A percentile compares a stretch with the other conserved stretches of the same genome.
Evolutionary conservation across 768 basidiomycete genomes (phyloP).

Genomic region (Heimioporus sp.): DNA sequence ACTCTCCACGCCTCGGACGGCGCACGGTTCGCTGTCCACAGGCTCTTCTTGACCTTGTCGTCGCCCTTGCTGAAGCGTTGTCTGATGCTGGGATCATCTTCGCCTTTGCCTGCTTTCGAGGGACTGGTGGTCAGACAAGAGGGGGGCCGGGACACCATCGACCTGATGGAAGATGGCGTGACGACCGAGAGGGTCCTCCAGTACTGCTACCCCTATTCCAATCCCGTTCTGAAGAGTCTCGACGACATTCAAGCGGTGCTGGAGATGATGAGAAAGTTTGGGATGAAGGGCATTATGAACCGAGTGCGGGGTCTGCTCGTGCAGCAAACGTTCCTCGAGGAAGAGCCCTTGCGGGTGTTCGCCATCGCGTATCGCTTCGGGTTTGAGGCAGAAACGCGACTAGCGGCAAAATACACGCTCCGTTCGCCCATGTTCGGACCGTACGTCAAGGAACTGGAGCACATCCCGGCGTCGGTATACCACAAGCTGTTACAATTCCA

Average conservation of each 20-base stretch:
- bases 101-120: constrained; percentile 27
- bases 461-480: constrained; percentile 36
- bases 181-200: constrained; percentile 33
- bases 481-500: constrained; percentile 38
- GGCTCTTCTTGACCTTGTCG: constrained; percentile 39
- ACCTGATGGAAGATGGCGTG: constrained; percentile 31
- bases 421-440: constrained; percentile 34
- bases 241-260: constrained; percentile 35
- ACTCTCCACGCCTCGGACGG: constrained; percentile 42
- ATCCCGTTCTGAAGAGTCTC: constrained; percentile 31
- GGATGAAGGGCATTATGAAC: constrained; percentile 32
- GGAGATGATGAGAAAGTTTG: constrained; percentile 39
- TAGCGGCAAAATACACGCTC: constrained; percentile 36
- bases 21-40: constrained; percentile 43
- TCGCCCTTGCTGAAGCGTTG: constrained; percentile 40
- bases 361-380: constrained; percentile 39
- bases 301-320: constrained; percentile 29
- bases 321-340: constrained; percentile 23
- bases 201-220: constrained; percentile 37
- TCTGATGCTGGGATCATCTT: constrained; percentile 24
- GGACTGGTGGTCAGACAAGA: constrained; percentile 24
- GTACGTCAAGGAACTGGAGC: constrained; percentile 35
- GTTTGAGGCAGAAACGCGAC: constrained; percentile 31
- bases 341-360: constrained; percentile 36
- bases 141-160: constrained; percentile 23